These are phyloP conservation scores for Hortaea werneckii DNA, from an alignment of 2,329 filamentous ascomycete species.

Conservation along the genomic window DNA sequence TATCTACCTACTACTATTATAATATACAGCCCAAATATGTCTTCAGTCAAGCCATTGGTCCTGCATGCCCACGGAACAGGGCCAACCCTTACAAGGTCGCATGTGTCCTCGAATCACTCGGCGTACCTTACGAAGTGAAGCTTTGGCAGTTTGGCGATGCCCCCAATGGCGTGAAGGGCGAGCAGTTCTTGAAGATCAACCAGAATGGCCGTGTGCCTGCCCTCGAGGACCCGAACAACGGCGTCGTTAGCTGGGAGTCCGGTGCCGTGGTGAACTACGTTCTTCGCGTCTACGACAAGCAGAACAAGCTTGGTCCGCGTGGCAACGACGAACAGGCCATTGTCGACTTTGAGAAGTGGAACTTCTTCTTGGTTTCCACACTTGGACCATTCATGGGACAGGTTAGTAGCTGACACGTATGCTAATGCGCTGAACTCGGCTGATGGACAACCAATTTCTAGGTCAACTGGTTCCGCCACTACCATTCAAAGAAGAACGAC, in stretches of 20 bases:
- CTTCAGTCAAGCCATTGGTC: slow-evolving; percentile 24
- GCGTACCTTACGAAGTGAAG: slow-evolving; percentile 32
- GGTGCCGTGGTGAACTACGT: slow-evolving; percentile 43
- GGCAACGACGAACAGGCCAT: slow-evolving; percentile 28
- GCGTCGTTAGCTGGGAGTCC: slow-evolving; percentile 40
- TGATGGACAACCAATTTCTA: too few relatives aligned
- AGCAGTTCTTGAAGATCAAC: slow-evolving; percentile 32
- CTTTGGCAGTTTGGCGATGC: slow-evolving; percentile 34
- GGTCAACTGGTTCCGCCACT: slow-evolving; percentile 32
- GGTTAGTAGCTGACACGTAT: slow-evolving; percentile 1
- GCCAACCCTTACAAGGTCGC: slow-evolving; percentile 38
- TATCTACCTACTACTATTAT: too few relatives aligned
- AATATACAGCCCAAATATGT: too few relatives aligned
- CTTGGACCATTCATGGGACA: slow-evolving; percentile 27
- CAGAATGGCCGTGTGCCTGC: slow-evolving; percentile 36
- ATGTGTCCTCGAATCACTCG: slow-evolving; percentile 31
- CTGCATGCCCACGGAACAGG: slow-evolving; percentile 33
- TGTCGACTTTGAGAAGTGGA: slow-evolving; percentile 39
- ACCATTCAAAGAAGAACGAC: slow-evolving; percentile 31
- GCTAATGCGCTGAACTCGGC: too few relatives aligned
- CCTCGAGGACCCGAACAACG: slow-evolving; percentile 37
- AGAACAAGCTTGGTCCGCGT: slow-evolving; percentile 29
- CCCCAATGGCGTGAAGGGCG: slow-evolving; percentile 29
- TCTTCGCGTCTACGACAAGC: slow-evolving; percentile 33
- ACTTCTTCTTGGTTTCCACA: slow-evolving; percentile 33